phyloP scores from a whole-genome alignment of 352 stramenopile species.

The Globisporangium iwayamae region DNA sequence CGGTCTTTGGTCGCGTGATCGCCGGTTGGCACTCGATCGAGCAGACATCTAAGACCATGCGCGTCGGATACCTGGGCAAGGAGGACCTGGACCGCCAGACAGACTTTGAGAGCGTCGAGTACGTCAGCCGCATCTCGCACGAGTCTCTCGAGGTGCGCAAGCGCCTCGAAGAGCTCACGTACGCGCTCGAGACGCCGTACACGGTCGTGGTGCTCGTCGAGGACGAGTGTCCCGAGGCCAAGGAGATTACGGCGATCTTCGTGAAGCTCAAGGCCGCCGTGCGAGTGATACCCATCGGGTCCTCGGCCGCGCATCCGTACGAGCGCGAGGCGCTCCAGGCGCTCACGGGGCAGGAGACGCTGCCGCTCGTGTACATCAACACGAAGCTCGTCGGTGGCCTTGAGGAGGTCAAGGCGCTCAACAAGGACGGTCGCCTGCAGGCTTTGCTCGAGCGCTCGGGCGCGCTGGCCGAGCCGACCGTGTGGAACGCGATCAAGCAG shows the following conservation, averaged over 20 bases:
- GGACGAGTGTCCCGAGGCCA: conserved; percentile 92
- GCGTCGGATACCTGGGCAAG: conserved; percentile 57
- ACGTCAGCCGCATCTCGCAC: conserved; percentile 57
- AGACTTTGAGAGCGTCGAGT: conserved; percentile 68
- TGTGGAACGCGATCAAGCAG: conserved; percentile 67
- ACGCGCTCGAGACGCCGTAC: conserved; percentile 72
- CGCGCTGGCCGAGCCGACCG: conserved; percentile 67
- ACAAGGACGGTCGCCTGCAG: conserved; percentile 76
- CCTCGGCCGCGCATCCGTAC: conserved; percentile 52
- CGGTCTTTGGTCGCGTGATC: conserved; percentile 73
- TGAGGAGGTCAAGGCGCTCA: conserved; percentile 89
- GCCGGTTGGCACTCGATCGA: conserved; percentile 76
- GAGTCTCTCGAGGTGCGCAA: conserved; percentile 47
- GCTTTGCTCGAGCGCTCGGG: conserved; percentile 81
- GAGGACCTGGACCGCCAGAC: conserved; percentile 64
- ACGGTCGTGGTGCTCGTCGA: conserved; percentile 94
- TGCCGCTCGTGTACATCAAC: conserved; percentile 97
- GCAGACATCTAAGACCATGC: conserved; percentile 74
- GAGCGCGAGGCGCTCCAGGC: conserved; percentile 75
- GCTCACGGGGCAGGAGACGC: conserved; percentile 87
- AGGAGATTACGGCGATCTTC: conserved; percentile 83
- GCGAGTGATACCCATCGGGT: conserved; percentile 56
- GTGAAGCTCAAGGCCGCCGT: conserved; percentile 56
- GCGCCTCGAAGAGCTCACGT: conserved; percentile 68
- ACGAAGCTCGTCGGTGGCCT: conserved; percentile 92